These are phyloP conservation scores for Phanerodontia chrysosporium DNA, from an alignment of 768 basidiomycete species.

Conservation along the genomic window DNA sequence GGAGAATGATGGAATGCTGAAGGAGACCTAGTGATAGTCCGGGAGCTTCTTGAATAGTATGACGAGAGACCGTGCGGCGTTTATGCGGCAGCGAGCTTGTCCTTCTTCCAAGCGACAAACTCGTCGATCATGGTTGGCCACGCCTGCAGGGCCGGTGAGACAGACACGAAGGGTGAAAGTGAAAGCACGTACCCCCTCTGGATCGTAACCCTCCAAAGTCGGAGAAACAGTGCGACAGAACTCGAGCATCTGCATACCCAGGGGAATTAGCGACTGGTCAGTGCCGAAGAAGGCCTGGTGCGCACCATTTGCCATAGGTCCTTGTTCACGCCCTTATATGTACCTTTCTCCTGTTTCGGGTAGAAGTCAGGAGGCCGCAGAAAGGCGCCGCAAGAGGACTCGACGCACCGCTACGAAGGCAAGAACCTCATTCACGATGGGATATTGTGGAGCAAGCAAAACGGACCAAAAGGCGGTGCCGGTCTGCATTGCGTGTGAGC, in stretches of 20 bases:
- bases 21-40: neutral
- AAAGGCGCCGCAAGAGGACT: neutral
- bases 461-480: conserved; percentile 76
- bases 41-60: too few relatives aligned
- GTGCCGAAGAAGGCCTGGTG: conserved; percentile 3
- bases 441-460: conserved; percentile 60
- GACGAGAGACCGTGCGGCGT: too few relatives aligned
- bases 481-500: conserved; percentile 38
- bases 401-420: conserved; percentile 60
- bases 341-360: conserved; percentile 44
- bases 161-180: neutral
- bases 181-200: conserved; percentile 55
- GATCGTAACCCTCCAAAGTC: conserved; percentile 63
- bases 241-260: conserved; percentile 78
- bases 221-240: conserved; percentile 64
- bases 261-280: neutral
- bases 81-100: conserved; percentile 7
- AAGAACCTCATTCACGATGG: conserved; percentile 60
- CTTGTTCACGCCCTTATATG: conserved; percentile 76
- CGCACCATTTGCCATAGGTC: conserved; percentile 84
- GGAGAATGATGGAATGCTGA: neutral
- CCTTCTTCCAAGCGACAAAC: conserved; percentile 65
- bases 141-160: conserved; percentile 39
- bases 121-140: conserved; percentile 84
- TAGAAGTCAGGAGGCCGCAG: neutral